A percentile compares a stretch with the other conserved stretches of the same genome.
phyloP scores from a whole-genome alignment of 2,329 filamentous ascomycete species.

The Neofusicoccum ribis region DNA sequence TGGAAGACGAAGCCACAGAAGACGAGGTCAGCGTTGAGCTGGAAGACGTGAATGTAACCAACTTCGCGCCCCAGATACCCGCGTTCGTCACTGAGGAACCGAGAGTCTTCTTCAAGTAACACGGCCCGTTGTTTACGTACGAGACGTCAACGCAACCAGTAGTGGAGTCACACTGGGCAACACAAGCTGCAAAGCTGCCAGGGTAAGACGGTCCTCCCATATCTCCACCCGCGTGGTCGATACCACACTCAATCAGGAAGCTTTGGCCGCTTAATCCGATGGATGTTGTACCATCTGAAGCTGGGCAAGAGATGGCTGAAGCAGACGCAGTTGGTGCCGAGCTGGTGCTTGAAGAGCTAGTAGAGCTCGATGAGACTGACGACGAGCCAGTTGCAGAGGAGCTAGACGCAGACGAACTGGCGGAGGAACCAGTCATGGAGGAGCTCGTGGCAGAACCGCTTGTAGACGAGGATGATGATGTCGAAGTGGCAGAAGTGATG shows the following conservation, averaged over 20 bases:
- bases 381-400: background rate
- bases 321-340: background rate
- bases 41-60: background rate
- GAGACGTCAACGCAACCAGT: conserved; percentile 19
- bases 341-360: background rate
- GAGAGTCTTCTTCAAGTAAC: conserved; percentile 17
- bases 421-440: background rate
- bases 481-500: background rate
- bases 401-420: background rate
- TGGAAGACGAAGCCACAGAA: background rate
- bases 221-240: conserved; percentile 14
- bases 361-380: background rate
- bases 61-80: conserved; percentile 19
- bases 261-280: conserved; percentile 20
- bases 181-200: conserved; percentile 2
- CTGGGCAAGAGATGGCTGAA: conserved; percentile 19
- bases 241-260: conserved; percentile 20
- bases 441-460: background rate
- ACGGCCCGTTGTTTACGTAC: background rate
- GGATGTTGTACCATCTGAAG: conserved; percentile 21
- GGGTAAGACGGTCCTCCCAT: conserved; percentile 10
- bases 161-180: conserved; percentile 11
- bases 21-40: background rate
- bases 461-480: background rate
- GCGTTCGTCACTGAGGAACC: background rate